Evolutionary conservation across 805 yeast species (phyloP).

Genomic region (Cyberlindnera meyerae): DNA sequence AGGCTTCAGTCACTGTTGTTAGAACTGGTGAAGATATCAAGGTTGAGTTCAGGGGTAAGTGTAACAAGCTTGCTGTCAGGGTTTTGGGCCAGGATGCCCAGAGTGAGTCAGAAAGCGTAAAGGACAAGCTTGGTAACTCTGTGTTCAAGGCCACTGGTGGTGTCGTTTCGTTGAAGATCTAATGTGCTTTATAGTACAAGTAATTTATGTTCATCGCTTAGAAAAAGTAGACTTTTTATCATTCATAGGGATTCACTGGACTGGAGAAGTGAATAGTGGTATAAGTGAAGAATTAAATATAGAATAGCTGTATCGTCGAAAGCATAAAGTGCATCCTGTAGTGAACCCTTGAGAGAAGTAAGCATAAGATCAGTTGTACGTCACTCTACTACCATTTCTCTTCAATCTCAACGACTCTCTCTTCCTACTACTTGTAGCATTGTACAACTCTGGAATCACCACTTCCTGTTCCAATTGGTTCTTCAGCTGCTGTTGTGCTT

Average conservation of each 20-base stretch:
- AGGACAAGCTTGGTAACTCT: slow-evolving; percentile 15
- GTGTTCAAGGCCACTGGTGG: slow-evolving; percentile 8
- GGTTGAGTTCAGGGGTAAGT: slow-evolving; percentile 7
- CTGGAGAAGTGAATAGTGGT: too few species aligned
- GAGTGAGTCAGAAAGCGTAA: not conserved
- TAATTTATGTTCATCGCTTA: too few species aligned
- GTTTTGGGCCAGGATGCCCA: slow-evolving; percentile 9
- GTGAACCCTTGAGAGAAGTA: too few species aligned
- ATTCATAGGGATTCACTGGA: too few species aligned
- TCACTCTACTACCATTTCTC: slow-evolving; percentile 29
- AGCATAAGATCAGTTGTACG: slow-evolving; percentile 16
- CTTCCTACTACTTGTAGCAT: slow-evolving; percentile 46
- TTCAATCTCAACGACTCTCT: slow-evolving; percentile 48
- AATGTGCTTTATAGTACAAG: too few species aligned
- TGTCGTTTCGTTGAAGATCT: too few species aligned
- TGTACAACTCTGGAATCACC: slow-evolving; percentile 27
- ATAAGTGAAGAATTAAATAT: too few species aligned
- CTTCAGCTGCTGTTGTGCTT: slow-evolving; percentile 14
- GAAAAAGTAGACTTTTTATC: too few species aligned
- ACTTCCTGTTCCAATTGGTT: slow-evolving; percentile 14
- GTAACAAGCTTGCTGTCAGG: slow-evolving; percentile 16
- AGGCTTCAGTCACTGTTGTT: slow-evolving; percentile 11
- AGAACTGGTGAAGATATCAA: slow-evolving; percentile 4
- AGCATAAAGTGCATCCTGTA: too few species aligned
- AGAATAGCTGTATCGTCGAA: too few species aligned